Base-by-base conservation (phyloP, 1,284 basidiomycete species). In the Thecaphora frezii region DNA sequence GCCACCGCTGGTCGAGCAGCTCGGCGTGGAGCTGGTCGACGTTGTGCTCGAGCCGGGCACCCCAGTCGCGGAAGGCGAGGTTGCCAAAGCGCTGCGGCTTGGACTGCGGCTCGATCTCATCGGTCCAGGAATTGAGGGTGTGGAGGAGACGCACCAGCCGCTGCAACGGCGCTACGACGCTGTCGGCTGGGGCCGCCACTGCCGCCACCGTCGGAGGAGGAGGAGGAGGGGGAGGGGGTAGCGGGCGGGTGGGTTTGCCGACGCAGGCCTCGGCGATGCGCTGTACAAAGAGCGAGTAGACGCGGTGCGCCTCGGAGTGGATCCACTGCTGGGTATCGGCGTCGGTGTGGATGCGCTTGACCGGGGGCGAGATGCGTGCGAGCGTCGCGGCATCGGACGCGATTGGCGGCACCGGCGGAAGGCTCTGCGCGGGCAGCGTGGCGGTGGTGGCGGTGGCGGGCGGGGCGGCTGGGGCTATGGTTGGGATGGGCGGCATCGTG, bases 1-100 rank as follows among this genome's bases (percentile, higher is more conserved):
- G 77, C 7, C 85, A 82, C 8, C 82, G 74, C 2, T 80, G 51
- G 3, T 85, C 83, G 0, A 89, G 81, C 80, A 12, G 80, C 52
- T 37, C 87, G 5, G 13, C 2, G 30, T 71, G 73, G 2, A 74
- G 66, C 3, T 45, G 21, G 1, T 71, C 58, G n/a, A 65, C 33
- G 0, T 44, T 47, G 5, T 47, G 36, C 79, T 90, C 86, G 24
- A 97, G 83, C 28, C 88, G 84, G 53, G 83, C 83, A 0, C 91
- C 90, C 89, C 93, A 98, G 8, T 85, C 85, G 48, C 93, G 84
- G 76, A 98, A 98, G 0, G 91, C 88, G 8, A 92, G 84, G 79
- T 98, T 97, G 2, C 94, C 96, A 72, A 94, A 99, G 1, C 96
- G 85, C 74, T 97, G 96, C 1, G 89, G 87, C 7, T 87, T 86